A percentile compares a stretch with the other conserved stretches of the same genome.
Conservation (phyloP, 1,284 basidiomycete genomes). For the Fomitopsis pinicola region DNA sequence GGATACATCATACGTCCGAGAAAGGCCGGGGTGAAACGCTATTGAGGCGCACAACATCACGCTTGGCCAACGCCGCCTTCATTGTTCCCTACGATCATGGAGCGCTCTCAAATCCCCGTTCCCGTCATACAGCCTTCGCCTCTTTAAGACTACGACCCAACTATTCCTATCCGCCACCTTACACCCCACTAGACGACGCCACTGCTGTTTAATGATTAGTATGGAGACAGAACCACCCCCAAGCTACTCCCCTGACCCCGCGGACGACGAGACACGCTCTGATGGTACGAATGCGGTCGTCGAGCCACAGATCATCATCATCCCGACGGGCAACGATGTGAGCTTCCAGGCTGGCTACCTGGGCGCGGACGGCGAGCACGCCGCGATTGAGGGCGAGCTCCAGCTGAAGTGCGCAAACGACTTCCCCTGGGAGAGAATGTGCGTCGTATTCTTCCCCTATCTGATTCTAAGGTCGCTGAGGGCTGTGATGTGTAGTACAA, state of each 20-base stretch:
- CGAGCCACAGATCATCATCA: conserved; percentile 59
- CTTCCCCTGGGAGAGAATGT: conserved; percentile 66
- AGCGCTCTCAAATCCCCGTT: not conserved
- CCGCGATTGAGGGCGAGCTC: conserved; percentile 78
- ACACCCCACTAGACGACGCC: not conserved
- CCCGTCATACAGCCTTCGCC: not conserved
- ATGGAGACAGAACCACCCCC: conserved; percentile 34
- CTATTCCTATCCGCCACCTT: not conserved
- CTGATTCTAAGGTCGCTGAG: conserved; percentile 1
- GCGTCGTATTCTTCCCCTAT: conserved; percentile 27
- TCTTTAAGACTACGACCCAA: not conserved
- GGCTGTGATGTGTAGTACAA: conserved; percentile 40
- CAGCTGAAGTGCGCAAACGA: conserved; percentile 67
- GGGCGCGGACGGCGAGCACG: conserved; percentile 72
- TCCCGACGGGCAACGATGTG: conserved; percentile 58
- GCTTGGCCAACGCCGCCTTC: not conserved
- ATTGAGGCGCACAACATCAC: not conserved
- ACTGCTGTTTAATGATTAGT: conserved; percentile 14
- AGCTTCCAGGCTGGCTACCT: conserved; percentile 79
- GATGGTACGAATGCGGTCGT: conserved; percentile 8
- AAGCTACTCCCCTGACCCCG: conserved; percentile 31
- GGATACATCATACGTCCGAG: not conserved
- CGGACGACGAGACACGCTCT: conserved; percentile 18
- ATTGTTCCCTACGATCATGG: not conserved
- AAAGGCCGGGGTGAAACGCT: not conserved